Percentiles rank a stretch among this genome's conserved stretches.
Evolutionary conservation across 306 rosid species (phyloP).

Genomic region (Phaseolus lunatus): DNA sequence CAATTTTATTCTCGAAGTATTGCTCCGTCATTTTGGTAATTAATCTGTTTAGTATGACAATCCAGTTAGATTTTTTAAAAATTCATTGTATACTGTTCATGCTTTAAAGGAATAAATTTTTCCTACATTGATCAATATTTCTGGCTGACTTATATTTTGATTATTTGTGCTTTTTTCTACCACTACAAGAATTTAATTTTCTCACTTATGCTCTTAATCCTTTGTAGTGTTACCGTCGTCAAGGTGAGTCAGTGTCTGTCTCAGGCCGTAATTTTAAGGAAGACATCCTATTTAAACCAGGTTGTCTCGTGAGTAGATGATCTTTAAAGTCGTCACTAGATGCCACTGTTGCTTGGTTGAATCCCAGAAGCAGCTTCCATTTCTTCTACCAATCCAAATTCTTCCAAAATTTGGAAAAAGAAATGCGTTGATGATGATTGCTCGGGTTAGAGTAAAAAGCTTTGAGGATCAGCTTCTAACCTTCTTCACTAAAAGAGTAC

Average conservation of each 20-base stretch:
- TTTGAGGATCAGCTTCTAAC: conserved; percentile 36
- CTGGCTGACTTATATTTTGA: neutral
- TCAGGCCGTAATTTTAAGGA: conserved; percentile 89
- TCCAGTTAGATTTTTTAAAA: neutral
- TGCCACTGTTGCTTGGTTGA: conserved; percentile 27
- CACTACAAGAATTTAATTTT: conserved; percentile 3
- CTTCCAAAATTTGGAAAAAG: conserved; percentile 24
- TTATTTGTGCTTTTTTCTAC: conserved; percentile 5
- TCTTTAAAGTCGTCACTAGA: conserved; percentile 31
- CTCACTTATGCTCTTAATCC: conserved; percentile 37
- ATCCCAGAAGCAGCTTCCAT: conserved; percentile 30
- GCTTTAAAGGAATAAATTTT: neutral
- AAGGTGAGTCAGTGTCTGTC: conserved; percentile 91
- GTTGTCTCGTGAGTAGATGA: conserved; percentile 91
- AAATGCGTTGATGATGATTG: conserved; percentile 17
- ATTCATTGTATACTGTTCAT: neutral
- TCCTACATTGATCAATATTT: neutral
- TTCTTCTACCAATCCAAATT: conserved; percentile 16
- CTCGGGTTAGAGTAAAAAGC: conserved; percentile 8
- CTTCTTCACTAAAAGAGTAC: neutral
- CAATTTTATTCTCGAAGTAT: conserved; percentile 1
- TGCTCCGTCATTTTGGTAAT: neutral
- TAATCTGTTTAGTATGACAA: neutral
- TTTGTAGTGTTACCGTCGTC: conserved; percentile 94
- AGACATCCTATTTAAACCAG: conserved; percentile 79